Conservation (phyloP, 306 rosid genomes). For the Lupinus albus region DNA sequence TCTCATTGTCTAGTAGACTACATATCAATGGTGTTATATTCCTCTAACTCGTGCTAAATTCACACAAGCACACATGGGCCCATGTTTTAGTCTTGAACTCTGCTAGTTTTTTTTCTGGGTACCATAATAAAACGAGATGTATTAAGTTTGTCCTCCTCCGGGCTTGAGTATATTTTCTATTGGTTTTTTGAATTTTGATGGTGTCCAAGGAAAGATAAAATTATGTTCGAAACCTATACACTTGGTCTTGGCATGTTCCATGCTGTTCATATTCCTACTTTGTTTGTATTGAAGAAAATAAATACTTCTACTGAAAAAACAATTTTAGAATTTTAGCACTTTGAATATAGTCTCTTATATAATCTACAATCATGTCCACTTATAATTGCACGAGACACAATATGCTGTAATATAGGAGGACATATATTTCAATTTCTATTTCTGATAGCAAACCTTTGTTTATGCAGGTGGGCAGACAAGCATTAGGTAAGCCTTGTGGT, state of each 20-base stretch:
- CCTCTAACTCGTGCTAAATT: conserved; percentile 18
- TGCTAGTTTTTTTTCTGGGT: neutral
- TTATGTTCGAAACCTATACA: neutral
- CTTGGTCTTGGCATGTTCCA: neutral
- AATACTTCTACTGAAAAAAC: conserved; percentile 6
- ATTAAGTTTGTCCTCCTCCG: conserved; percentile 31
- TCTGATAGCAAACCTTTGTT: conserved; percentile 50
- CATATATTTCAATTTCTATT: conserved; percentile 31
- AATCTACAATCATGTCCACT: conserved; percentile 24
- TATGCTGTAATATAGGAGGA: neutral
- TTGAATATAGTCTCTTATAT: conserved; percentile 20
- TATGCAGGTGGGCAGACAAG: conserved; percentile 97
- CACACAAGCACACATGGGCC: conserved; percentile 18
- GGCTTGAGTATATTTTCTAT: neutral
- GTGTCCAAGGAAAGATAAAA: neutral
- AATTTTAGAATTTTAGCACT: neutral
- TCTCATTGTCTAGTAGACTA: neutral
- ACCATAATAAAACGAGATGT: conserved; percentile 12
- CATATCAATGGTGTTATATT: conserved; percentile 11
- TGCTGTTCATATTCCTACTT: conserved; percentile 8
- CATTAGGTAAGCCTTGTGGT: conserved; percentile 69
- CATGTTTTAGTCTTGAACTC: conserved; percentile 8
- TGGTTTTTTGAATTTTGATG: conserved; percentile 23
- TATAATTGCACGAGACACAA: conserved; percentile 22
- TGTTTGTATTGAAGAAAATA: conserved; percentile 17